Base-by-base conservation (phyloP, 1,139 yeast genomes). In the Wickerhamomyces sp. region DNA sequence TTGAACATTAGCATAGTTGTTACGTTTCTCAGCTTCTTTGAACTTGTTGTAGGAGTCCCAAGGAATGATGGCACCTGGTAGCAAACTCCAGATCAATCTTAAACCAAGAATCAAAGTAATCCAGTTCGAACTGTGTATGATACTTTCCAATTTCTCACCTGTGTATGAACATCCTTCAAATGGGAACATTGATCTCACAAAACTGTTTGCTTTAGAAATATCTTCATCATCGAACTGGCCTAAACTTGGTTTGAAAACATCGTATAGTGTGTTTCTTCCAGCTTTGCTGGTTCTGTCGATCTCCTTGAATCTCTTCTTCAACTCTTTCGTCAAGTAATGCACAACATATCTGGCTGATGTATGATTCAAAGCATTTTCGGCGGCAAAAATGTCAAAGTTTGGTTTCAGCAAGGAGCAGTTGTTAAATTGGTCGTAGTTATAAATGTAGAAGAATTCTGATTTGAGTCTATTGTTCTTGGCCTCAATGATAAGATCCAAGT, bases 81-180 rank as follows among this genome's bases (percentile, higher is more conserved):
- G 44, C 26, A 52, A 35, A 23, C 54, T 47, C 62, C 62, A 58
- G 16, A 58, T 40, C 24, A 52, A 51, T 41, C 62, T 47, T 23
- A 55, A 28, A 5, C 53, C 40, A 30, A 55, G 33, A 16, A 57
- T 49, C 28, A 58, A 31, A 3, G 51, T 48, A 31, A 55, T 45
- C 47, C 52, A 52, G 16, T 40, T 45, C 16, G 45, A 42, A 2
- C 40, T 37, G 10, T 39, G 31, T 17, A 59, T 47, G 20, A 49
- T 46, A 15, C 39, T 21, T 22, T 49, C 51, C 21, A 59, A 29
- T 19, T 49, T 53, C 2, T 39, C 47, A 15, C 61, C 62, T 6
- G 55, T 54, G 26, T 51, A 46, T 4, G 62, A 54, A 36, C 64
- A 59, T 2, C 64, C 64, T 30, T 54, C 55, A 34, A 51, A 54